Conservation (phyloP, 208 protist genomes). For the Trypanosoma cruzi region DNA sequence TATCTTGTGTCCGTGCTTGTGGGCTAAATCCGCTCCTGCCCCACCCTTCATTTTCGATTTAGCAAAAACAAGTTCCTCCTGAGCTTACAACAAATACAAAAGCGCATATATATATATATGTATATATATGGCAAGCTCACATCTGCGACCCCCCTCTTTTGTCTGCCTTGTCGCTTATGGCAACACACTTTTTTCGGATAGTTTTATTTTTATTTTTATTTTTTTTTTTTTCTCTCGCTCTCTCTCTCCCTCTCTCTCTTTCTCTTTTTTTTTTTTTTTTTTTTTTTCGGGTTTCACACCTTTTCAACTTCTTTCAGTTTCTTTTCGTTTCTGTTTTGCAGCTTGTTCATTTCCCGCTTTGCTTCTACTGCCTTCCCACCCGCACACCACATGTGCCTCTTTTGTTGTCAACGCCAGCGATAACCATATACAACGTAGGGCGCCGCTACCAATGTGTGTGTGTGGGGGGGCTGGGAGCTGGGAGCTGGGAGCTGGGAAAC, state of each 20-base stretch:
- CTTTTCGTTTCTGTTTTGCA: conserved; percentile 13
- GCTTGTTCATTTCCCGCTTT: conserved; percentile 2
- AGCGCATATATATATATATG: conserved; percentile 8
- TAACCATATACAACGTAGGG: too few species aligned
- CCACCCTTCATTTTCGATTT: too few species aligned
- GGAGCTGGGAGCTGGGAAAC: too few species aligned
- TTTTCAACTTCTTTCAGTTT: not conserved
- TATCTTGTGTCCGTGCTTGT: too few species aligned
- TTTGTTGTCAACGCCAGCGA: too few species aligned
- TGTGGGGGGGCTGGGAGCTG: too few species aligned
- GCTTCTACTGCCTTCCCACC: not conserved
- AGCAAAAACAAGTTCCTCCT: too few species aligned
- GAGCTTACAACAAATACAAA: not conserved
- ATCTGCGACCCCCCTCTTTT: too few species aligned
- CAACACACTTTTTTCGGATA: not conserved
- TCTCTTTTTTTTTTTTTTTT: conserved; percentile 7
- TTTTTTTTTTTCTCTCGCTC: conserved; percentile 5
- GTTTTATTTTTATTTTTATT: not conserved
- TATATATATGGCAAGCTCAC: not conserved
- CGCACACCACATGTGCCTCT: not conserved
- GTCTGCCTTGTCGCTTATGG: too few species aligned
- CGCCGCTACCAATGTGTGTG: too few species aligned
- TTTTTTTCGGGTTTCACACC: not conserved
- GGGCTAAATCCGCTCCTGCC: too few species aligned
- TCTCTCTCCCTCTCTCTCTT: too few species aligned